Evolutionary conservation across 768 basidiomycete species (phyloP), one percentile per base, ranked within the genome.

Genomic region (Trametes cingulata): DNA sequence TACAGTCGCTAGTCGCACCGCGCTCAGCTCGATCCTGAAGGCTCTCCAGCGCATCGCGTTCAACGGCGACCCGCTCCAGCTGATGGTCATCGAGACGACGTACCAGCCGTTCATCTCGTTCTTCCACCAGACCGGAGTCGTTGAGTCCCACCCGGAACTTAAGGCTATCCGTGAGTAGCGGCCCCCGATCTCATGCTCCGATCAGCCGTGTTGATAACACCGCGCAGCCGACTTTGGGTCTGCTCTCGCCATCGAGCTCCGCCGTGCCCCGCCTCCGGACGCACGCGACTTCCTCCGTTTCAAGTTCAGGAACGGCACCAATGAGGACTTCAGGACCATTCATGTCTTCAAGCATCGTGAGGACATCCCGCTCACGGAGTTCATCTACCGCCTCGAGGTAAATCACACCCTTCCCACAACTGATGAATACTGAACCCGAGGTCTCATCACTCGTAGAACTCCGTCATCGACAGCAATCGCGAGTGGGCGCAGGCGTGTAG

Each of bases 71-170:
- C 87, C 90, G 45, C 83, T 94, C 52, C 87, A 90, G 67, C 82
- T 95, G 75, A 78, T 88, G 73, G 71, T 93, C 65, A 79, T 91
- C 65, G 84, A 90, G 75, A 86, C 87, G 15, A 90, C 90, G 63
- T 95, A 95, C 79, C 93, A 94, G 73, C 87, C 93, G 14, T 92
- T 95, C 83, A 86, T 94, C 68, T 93, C 91, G 4, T 80, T 95
- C 73, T 89, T 95, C 83, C 84, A 86, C 70, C 82, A 89, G 73
- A 84, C 90, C 19, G 89, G 88, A 57, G 75, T 88, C 56, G 65
- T 74, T 65, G 76, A 82, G 61, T 74, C 80, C 25, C 74, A 85
- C 69, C 87, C 88, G 1, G 81, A 87, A 54, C 72, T 87, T 64
- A 73, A 76, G 49, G 84, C 78, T 41, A 82, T 91, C 62, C 87